Evolutionary conservation across 768 basidiomycete genomes (phyloP), one percentile per base, ranked within the genome.

Genomic region (Kwoniella pini): DNA sequence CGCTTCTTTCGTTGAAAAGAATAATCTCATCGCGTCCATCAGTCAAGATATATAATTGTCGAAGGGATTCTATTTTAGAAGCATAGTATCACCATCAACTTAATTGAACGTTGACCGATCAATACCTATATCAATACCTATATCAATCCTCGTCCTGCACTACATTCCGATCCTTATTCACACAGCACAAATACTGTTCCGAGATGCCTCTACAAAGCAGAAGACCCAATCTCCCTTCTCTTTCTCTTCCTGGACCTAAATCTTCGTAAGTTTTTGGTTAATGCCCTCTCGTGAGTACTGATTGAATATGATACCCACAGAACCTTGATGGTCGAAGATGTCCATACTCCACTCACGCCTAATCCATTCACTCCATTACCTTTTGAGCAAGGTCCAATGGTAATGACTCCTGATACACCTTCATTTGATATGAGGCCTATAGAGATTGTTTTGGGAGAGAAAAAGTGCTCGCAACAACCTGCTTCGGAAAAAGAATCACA

Each of bases 371-470:
- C 59, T 26, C 60, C 60, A n/a, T 28, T 65, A 9, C 49, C 64
- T 38, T 52, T 52, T 36, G 27, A 48, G 49, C 54, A 61, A 42
- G 57, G 54, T 30, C 58, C 62, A 0, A 51, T 64, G 51, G 64
- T 67, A 27, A 70, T 70, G 66, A 67, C 69, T 13, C 65, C 69
- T 26, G 66, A 67, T 44, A 67, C 69, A 19, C 69, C 69, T 31
- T 50, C 58, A 33, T 67, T 67, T 52, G 63, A 64, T 26, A 31
- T 63, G 38, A n/a, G 54, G 5, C 51, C 61, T 30, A 27, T 60
- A 4, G 64, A 61, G 33, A 46, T 52, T 11, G 15, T 52, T 21
- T 9, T 48, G 22, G 27, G 46, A 4, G 57, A 52, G 15, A 58
- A 57, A 36, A 30, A 31, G 30, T 21, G 13, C 33, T 7, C 15